phyloP scores from a whole-genome alignment of 1,284 basidiomycete species.

The Chiua sp. region DNA sequence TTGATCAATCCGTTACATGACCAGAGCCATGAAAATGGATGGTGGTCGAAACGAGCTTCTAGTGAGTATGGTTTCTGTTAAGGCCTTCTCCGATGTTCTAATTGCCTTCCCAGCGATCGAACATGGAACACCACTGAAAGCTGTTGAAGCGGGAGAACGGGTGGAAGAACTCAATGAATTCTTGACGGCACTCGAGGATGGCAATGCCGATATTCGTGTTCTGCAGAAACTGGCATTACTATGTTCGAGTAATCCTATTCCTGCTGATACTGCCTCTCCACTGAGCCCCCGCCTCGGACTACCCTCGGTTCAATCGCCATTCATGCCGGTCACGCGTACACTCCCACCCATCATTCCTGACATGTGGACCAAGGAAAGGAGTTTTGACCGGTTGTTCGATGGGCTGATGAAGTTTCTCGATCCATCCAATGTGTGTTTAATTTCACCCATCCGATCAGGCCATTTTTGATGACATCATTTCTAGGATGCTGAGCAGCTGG shows the following conservation, averaged over 20 bases:
- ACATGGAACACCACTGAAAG: conserved; percentile 49
- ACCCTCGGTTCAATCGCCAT: conserved; percentile 57
- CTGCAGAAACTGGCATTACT: conserved; percentile 68
- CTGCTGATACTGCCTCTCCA: conserved; percentile 47
- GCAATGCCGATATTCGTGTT: conserved; percentile 51
- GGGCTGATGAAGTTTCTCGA: conserved; percentile 65
- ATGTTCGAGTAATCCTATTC: conserved; percentile 62
- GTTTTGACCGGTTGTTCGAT: conserved; percentile 68
- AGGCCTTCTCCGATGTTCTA: conserved; percentile 13
- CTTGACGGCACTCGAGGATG: conserved; percentile 58
- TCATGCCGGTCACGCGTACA: conserved; percentile 44
- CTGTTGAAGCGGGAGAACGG: conserved; percentile 43
- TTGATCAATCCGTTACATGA: conserved; percentile 69
- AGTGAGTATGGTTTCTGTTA: conserved; percentile 43
- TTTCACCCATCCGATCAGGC: not conserved
- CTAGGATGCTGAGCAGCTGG: conserved; percentile 66
- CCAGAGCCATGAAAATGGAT: conserved; percentile 67
- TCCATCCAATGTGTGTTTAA: conserved; percentile 54
- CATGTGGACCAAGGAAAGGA: conserved; percentile 70
- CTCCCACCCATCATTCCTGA: conserved; percentile 52
- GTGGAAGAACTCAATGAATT: conserved; percentile 56
- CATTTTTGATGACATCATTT: conserved; percentile 10
- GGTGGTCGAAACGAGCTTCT: conserved; percentile 77
- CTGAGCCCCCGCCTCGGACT: conserved; percentile 47
- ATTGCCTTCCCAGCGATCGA: conserved; percentile 51